These are phyloP conservation scores for Phialophora expanda DNA, from an alignment of 2,329 filamentous ascomycete species.

Conservation along the genomic window DNA sequence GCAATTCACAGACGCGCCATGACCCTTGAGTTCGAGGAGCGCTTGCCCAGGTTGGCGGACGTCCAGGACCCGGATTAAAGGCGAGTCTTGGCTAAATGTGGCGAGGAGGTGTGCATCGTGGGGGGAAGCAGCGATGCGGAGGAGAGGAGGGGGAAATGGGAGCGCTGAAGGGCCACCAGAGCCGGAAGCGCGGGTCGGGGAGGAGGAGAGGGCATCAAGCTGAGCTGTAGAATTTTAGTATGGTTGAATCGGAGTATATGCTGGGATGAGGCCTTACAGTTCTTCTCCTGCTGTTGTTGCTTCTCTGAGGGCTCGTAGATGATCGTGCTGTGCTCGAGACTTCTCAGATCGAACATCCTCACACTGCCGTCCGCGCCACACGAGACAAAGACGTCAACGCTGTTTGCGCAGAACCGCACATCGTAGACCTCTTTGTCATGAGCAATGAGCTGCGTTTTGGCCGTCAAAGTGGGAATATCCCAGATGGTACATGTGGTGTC, in stretches of 20 bases:
- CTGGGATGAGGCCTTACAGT: conserved; percentile 71
- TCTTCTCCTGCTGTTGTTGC: conserved; percentile 61
- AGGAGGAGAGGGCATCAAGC: conserved; percentile 34
- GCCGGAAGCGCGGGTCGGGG: conserved; percentile 33
- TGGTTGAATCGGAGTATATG: conserved; percentile 30
- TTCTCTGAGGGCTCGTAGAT: conserved; percentile 98
- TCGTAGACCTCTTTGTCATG: conserved; percentile 99
- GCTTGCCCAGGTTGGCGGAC: conserved; percentile 96
- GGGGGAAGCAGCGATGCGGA: conserved; percentile 72
- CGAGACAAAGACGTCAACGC: conserved; percentile 97
- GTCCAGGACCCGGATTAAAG: conserved; percentile 90
- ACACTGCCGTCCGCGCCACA: conserved; percentile 98
- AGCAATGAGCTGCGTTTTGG: conserved; percentile 96
- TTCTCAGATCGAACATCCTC: conserved; percentile 96
- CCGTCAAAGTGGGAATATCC: conserved; percentile 97
- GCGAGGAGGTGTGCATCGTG: conserved; percentile 94
- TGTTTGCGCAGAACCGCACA: conserved; percentile 91
- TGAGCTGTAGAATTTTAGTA: conserved; percentile 26
- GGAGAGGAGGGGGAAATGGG: conserved; percentile 65
- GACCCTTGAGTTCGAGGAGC: conserved; percentile 87
- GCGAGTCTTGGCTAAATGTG: conserved; percentile 95
- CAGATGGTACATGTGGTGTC: conserved; percentile 99
- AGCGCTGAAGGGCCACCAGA: conserved; percentile 25
- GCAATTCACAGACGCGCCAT: conserved; percentile 83
- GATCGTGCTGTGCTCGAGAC: conserved; percentile 96